Evolutionary conservation across 371 early-diverging fungal species (phyloP).

Genomic region (Mortierella sp.): DNA sequence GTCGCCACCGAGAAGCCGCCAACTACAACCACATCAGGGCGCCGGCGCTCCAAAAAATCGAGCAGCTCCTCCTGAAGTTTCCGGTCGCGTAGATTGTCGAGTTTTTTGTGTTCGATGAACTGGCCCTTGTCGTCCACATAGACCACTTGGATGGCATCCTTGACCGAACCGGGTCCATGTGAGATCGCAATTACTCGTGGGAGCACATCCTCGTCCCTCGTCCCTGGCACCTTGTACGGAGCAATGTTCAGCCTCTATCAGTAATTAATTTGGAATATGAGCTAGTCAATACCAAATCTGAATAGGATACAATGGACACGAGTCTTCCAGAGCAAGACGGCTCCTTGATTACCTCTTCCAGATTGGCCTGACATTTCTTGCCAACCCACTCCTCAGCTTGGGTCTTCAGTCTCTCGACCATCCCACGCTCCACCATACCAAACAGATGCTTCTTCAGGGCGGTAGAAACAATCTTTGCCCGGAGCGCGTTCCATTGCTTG

Average conservation of each 20-base stretch:
- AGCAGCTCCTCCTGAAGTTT: slow-evolving; percentile 64
- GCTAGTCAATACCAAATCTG: not conserved
- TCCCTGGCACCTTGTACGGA: slow-evolving; percentile 66
- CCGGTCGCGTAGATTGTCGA: slow-evolving; percentile 75
- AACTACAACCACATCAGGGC: slow-evolving; percentile 86
- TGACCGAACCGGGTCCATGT: slow-evolving; percentile 82
- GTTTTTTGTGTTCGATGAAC: slow-evolving; percentile 72
- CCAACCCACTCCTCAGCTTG: slow-evolving; percentile 83
- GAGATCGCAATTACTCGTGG: slow-evolving; percentile 89
- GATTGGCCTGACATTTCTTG: slow-evolving; percentile 67
- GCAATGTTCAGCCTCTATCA: slow-evolving; percentile 81
- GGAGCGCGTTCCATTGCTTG: slow-evolving; percentile 84
- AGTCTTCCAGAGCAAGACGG: not conserved
- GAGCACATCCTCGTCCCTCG: slow-evolving; percentile 61
- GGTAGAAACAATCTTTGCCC: slow-evolving; percentile 70
- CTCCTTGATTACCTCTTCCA: slow-evolving; percentile 69
- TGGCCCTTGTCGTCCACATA: slow-evolving; percentile 84
- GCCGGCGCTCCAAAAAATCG: slow-evolving; percentile 71
- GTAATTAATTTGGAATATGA: not conserved
- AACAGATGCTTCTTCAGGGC: slow-evolving; percentile 77
- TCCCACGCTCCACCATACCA: slow-evolving; percentile 80
- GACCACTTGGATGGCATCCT: slow-evolving; percentile 80
- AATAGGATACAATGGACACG: slow-evolving; percentile 9
- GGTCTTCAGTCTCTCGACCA: slow-evolving; percentile 79
- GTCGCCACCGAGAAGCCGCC: slow-evolving; percentile 85